Conservation (phyloP, 2,329 filamentous ascomycete species). For the Thielaviopsis musarum region DNA sequence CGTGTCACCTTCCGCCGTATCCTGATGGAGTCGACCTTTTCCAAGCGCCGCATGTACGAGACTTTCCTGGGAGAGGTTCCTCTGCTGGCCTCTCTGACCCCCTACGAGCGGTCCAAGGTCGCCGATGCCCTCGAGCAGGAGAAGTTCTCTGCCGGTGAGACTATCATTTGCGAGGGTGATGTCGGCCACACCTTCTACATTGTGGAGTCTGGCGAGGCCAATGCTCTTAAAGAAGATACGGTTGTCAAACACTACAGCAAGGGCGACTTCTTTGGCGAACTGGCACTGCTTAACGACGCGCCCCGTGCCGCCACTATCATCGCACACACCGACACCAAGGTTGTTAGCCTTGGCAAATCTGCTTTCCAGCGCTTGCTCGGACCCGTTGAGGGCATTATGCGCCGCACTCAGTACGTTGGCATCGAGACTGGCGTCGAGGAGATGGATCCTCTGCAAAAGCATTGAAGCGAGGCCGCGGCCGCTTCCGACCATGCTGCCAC, state of each 20-base stretch:
- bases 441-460: slow-evolving; percentile 44
- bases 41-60: slow-evolving; percentile 91
- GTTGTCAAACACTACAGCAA: slow-evolving; percentile 70
- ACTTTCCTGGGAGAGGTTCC: slow-evolving; percentile 90
- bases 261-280: slow-evolving; percentile 93
- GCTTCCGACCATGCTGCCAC: slow-evolving; percentile 2
- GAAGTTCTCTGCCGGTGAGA: slow-evolving; percentile 63
- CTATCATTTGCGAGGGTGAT: slow-evolving; percentile 84
- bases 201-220: slow-evolving; percentile 71
- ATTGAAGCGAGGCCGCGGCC: slow-evolving; percentile 10
- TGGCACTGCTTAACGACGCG: slow-evolving; percentile 83
- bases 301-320: slow-evolving; percentile 82
- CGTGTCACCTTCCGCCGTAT: slow-evolving; percentile 94
- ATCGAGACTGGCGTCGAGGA: slow-evolving; percentile 46
- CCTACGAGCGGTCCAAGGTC: slow-evolving; percentile 93
- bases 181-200: slow-evolving; percentile 85
- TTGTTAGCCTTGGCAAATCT: slow-evolving; percentile 79
- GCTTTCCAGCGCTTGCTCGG: slow-evolving; percentile 89
- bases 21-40: slow-evolving; percentile 94
- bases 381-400: slow-evolving; percentile 87
- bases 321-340: slow-evolving; percentile 74
- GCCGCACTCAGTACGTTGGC: slow-evolving; percentile 51
- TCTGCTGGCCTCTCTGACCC: slow-evolving; percentile 63
- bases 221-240: slow-evolving; percentile 64
- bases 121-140: slow-evolving; percentile 86